phyloP scores from a whole-genome alignment of 2,329 filamentous ascomycete species.

The Colletotrichum tabaci region DNA sequence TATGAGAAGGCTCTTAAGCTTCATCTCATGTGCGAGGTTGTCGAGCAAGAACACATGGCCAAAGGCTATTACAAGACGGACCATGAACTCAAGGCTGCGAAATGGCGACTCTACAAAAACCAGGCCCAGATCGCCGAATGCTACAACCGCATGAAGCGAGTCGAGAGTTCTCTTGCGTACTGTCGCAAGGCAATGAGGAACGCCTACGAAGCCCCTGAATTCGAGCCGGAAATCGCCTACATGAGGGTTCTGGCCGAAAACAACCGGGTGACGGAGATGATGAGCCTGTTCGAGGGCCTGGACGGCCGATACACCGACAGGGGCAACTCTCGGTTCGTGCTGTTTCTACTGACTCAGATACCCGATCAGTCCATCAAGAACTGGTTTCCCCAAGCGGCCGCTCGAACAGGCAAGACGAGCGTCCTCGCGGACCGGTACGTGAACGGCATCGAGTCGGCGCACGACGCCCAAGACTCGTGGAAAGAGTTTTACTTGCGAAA shows the following conservation, averaged over 20 bases:
- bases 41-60: constrained; percentile 51
- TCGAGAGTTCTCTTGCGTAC: constrained; percentile 53
- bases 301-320: constrained; percentile 47
- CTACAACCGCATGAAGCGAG: constrained; percentile 51
- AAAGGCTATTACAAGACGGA: constrained; percentile 46
- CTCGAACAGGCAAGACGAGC: constrained; percentile 51
- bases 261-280: constrained; percentile 54
- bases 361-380: constrained; percentile 52
- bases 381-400: constrained; percentile 59
- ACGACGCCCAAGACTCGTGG: constrained; percentile 53
- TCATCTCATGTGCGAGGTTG: constrained; percentile 54
- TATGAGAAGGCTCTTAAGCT: constrained; percentile 54
- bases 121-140: constrained; percentile 56
- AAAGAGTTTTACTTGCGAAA: constrained; percentile 56
- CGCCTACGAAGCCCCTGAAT: constrained; percentile 49
- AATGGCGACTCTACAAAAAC: constrained; percentile 59
- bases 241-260: constrained; percentile 55
- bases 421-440: constrained; percentile 51
- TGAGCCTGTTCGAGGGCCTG: constrained; percentile 53
- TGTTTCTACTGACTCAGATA: constrained; percentile 54
- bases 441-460: constrained; percentile 52
- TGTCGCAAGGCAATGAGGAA: constrained; percentile 54
- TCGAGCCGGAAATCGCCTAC: constrained; percentile 56
- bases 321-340: constrained; percentile 49
- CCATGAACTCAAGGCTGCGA: constrained; percentile 48